phyloP scores from a whole-genome alignment of 2,329 filamentous ascomycete genomes.

The Sphaerulina musiva region DNA sequence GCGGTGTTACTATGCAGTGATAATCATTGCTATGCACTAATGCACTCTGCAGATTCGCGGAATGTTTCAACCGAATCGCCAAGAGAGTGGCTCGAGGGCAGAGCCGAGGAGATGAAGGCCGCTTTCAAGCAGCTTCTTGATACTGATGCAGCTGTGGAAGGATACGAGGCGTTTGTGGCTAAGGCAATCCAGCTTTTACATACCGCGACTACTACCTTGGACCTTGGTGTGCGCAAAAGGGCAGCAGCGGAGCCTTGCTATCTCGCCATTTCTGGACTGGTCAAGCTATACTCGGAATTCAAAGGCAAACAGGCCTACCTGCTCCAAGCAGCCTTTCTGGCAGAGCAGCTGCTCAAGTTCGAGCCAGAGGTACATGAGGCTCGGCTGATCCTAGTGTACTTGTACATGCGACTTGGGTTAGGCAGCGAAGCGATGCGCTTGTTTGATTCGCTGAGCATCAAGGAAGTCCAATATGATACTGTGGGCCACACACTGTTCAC shows the following conservation, averaged over 20 bases:
- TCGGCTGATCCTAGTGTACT: slow-evolving; percentile 31
- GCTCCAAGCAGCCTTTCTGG: slow-evolving; percentile 29
- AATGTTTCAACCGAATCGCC: slow-evolving; percentile 8
- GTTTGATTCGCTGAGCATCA: slow-evolving; percentile 32
- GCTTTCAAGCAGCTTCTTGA: slow-evolving; percentile 20
- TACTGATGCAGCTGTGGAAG: slow-evolving; percentile 9
- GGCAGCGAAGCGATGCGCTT: slow-evolving; percentile 28
- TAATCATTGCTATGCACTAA: neutral
- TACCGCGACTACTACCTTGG: slow-evolving; percentile 15
- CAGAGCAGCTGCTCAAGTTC: slow-evolving; percentile 26
- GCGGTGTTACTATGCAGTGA: no score
- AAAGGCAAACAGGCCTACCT: slow-evolving; percentile 18
- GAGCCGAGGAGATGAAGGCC: slow-evolving; percentile 23
- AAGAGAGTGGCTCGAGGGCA: slow-evolving; percentile 20
- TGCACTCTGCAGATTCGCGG: neutral
- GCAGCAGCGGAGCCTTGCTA: slow-evolving; percentile 29
- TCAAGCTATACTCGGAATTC: slow-evolving; percentile 24
- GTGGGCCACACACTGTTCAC: slow-evolving; percentile 33
- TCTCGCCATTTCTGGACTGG: slow-evolving; percentile 30
- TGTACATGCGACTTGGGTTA: slow-evolving; percentile 33
- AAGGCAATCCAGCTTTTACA: slow-evolving; percentile 27
- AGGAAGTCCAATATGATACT: slow-evolving; percentile 35
- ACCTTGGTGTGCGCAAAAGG: slow-evolving; percentile 16
- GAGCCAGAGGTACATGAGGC: slow-evolving; percentile 31
- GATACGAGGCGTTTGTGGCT: slow-evolving; percentile 21